A percentile compares a stretch with the other conserved stretches of the same genome.
Conservation (phyloP, 2,329 filamentous ascomycete genomes). For the Hypoxylon sp. region DNA sequence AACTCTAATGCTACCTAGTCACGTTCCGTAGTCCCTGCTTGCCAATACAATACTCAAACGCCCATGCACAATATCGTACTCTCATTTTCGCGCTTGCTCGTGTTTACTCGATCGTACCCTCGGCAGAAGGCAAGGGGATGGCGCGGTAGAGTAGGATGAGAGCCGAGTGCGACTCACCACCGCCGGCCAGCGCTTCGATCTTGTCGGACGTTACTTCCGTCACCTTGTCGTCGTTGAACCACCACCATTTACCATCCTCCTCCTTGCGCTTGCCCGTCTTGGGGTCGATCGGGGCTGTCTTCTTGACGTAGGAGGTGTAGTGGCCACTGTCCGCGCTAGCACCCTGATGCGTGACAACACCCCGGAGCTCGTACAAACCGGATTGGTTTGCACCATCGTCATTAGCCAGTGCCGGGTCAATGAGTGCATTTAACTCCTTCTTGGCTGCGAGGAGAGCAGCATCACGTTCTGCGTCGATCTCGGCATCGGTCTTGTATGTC, state of each 20-base stretch:
- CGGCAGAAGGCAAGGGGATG: conserved; percentile 70
- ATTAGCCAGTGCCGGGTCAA: conserved; percentile 75
- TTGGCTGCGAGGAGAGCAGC: conserved; percentile 80
- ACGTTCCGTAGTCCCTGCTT: conserved; percentile 30
- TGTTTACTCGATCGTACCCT: conserved; percentile 51
- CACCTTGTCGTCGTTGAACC: conserved; percentile 99
- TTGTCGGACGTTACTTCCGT: conserved; percentile 90
- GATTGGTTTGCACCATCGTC: conserved; percentile 92
- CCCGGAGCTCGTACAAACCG: conserved; percentile 92
- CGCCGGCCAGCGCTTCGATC: conserved; percentile 88
- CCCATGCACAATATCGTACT: conserved; percentile 36
- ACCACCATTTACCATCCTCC: conserved; percentile 98
- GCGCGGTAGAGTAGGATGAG: conserved; percentile 82
- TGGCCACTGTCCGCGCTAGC: conserved; percentile 97
- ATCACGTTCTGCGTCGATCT: conserved; percentile 86
- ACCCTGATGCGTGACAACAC: conserved; percentile 95
- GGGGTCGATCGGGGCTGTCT: conserved; percentile 75
- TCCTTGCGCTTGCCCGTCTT: conserved; percentile 79
- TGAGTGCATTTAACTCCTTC: conserved; percentile 83
- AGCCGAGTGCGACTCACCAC: conserved; percentile 86
- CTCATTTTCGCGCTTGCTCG: conserved; percentile 14
- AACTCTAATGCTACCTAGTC: conserved; percentile 31
- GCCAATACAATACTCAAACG: conserved; percentile 34
- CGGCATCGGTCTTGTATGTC: conserved; percentile 90
- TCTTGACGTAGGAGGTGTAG: conserved; percentile 98